Evolutionary conservation across 352 stramenopile genomes (phyloP).

Genomic region (Phytophthora chlamydospora): DNA sequence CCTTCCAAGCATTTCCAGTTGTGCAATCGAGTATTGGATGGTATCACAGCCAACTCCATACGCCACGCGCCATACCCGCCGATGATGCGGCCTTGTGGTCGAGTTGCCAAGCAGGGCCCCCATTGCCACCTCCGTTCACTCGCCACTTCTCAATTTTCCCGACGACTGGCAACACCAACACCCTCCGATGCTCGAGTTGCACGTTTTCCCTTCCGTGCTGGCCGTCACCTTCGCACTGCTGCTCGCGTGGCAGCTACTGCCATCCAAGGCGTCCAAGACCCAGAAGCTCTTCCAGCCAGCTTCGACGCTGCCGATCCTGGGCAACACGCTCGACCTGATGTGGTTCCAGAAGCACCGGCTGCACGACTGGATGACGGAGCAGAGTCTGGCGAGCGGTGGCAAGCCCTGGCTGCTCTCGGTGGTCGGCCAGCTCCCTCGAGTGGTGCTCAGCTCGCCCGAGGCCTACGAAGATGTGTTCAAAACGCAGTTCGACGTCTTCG

Average conservation of each 20-base stretch:
- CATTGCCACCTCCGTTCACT: constrained; percentile 9
- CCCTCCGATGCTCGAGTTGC: neutral
- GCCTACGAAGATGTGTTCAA: constrained; percentile 58
- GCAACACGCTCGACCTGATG: constrained; percentile 54
- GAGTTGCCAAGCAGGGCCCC: too few relatives aligned
- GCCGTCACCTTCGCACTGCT: constrained; percentile 6
- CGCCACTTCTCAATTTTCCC: neutral
- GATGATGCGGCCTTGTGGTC: too few relatives aligned
- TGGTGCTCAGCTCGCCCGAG: constrained; percentile 39
- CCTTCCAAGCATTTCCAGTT: too few relatives aligned
- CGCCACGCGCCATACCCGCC: too few relatives aligned
- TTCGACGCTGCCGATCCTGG: constrained; percentile 47
- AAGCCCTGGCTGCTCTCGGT: constrained; percentile 41
- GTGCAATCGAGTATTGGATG: neutral
- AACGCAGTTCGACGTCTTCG: constrained; percentile 55
- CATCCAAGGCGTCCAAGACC: neutral
- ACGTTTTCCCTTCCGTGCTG: constrained; percentile 7
- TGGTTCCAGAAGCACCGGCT: constrained; percentile 51
- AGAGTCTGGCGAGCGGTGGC: constrained; percentile 35
- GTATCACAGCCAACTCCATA: constrained; percentile 2
- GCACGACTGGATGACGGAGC: constrained; percentile 61
- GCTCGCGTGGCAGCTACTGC: constrained; percentile 11
- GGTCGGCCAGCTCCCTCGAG: constrained; percentile 36
- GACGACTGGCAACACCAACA: neutral
- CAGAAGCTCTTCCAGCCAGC: constrained; percentile 20